These are phyloP conservation scores for Lachancea dasiensis DNA, from an alignment of 805 yeast genomes.

Conservation along the genomic window DNA sequence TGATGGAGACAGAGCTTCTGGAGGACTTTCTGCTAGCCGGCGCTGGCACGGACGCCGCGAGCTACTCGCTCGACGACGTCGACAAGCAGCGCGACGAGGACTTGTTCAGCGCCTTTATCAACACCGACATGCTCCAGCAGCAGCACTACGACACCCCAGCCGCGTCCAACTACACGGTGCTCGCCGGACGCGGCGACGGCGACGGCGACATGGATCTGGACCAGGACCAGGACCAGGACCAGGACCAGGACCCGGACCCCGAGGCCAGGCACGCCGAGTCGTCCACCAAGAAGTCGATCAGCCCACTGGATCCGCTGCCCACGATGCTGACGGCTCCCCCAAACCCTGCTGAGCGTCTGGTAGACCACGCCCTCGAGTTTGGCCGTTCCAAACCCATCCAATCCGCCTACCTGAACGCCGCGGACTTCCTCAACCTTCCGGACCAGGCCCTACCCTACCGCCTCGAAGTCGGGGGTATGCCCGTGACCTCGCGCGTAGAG, in stretches of 20 bases:
- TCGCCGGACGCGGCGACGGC: constrained; percentile 5
- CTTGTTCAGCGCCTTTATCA: constrained; percentile 22
- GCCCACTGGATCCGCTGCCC: constrained; percentile 5
- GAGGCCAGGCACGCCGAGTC: not conserved
- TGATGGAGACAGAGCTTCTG: constrained; percentile 24
- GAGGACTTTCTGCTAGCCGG: constrained; percentile 24
- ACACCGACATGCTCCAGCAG: constrained; percentile 17
- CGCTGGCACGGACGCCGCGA: constrained; percentile 6
- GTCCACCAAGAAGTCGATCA: constrained; percentile 1
- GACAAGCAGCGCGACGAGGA: constrained; percentile 18
- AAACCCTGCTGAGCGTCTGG: constrained; percentile 17
- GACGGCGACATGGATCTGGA: constrained; percentile 3
- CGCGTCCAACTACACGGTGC: constrained; percentile 9
- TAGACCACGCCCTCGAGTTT: constrained; percentile 17
- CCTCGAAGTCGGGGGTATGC: constrained; percentile 55
- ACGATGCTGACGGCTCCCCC: too few relatives aligned
- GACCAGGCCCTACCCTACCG: constrained; percentile 37
- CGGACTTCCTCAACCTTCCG: constrained; percentile 25
- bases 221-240: too few relatives aligned
- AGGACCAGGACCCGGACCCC: too few relatives aligned
- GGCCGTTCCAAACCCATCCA: constrained; percentile 22
- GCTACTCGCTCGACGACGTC: constrained; percentile 7
- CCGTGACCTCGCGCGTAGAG: constrained; percentile 84
- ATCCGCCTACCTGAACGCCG: constrained; percentile 21
- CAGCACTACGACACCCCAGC: too few relatives aligned